These are phyloP conservation scores for Escovopsis weberi DNA, from an alignment of 2,329 filamentous ascomycete species.

Conservation along the genomic window DNA sequence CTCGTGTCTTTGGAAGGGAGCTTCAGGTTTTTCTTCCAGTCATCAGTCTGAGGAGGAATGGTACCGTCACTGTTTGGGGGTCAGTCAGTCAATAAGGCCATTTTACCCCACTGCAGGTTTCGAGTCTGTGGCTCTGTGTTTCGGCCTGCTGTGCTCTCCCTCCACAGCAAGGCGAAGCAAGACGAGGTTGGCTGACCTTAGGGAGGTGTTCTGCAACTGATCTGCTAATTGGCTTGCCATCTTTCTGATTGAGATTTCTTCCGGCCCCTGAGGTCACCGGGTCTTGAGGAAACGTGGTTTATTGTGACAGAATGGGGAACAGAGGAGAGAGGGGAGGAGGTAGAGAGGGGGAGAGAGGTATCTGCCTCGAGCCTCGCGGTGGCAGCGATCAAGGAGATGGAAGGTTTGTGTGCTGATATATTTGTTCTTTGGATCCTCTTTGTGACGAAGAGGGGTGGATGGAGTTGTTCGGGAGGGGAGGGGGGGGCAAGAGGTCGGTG, in stretches of 20 bases:
- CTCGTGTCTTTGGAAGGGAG: constrained; percentile 60
- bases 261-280: constrained; percentile 13
- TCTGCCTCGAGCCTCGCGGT: too few species aligned
- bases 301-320: constrained; percentile 11
- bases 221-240: constrained; percentile 33
- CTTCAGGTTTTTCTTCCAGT: constrained; percentile 64
- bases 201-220: constrained; percentile 26
- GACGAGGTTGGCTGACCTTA: constrained; percentile 21
- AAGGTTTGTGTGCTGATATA: background rate
- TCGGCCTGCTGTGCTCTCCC: background rate
- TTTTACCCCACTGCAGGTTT: constrained; percentile 3
- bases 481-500: constrained; percentile 1
- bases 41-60: constrained; percentile 29
- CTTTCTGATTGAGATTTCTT: constrained; percentile 13
- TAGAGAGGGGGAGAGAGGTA: too few species aligned
- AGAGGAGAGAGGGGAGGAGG: background rate
- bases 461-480: background rate
- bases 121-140: constrained; percentile 2
- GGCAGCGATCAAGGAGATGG: background rate
- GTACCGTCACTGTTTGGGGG: constrained; percentile 24
- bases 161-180: constrained; percentile 2
- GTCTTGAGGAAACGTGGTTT: constrained; percentile 7
- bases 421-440: constrained; percentile 2
- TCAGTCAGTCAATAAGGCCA: constrained; percentile 17
- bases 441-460: background rate